Evolutionary conservation across 2,329 filamentous ascomycete genomes (phyloP).

Genomic region (Calonectria fujianensis): DNA sequence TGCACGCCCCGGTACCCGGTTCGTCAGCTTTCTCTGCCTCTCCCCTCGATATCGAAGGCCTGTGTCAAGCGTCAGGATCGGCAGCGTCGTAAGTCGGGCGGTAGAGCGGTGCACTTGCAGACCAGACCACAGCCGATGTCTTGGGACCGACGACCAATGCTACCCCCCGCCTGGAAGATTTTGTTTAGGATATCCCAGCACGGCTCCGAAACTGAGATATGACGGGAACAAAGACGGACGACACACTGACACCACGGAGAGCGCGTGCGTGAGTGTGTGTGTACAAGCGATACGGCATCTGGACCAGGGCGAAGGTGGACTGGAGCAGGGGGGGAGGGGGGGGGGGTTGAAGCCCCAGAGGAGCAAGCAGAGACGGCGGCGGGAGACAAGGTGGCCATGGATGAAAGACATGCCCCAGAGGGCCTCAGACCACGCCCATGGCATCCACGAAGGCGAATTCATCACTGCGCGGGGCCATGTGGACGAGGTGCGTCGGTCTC

Average conservation of each 20-base stretch:
- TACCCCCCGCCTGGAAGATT: constrained; percentile 19
- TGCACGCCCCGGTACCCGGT: constrained; percentile 29
- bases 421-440: constrained; percentile 9
- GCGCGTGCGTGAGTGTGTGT: constrained; percentile 14
- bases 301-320: constrained; percentile 9
- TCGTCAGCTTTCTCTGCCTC: constrained; percentile 12
- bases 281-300: constrained; percentile 17
- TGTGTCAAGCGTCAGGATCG: constrained; percentile 45
- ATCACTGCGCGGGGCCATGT: constrained; percentile 5
- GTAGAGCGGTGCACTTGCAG: constrained; percentile 32
- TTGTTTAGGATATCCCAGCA: constrained; percentile 28
- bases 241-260: constrained; percentile 24
- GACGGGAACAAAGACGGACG: constrained; percentile 28
- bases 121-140: constrained; percentile 44
- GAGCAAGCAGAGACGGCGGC: neutral
- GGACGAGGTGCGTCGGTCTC: constrained; percentile 30
- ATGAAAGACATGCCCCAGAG: constrained; percentile 20
- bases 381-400: constrained; percentile 7
- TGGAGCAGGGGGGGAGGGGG: constrained; percentile 9
- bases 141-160: constrained; percentile 25
- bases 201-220: constrained; percentile 37
- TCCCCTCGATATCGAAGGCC: constrained; percentile 39
- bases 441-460: neutral
- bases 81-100: constrained; percentile 37
- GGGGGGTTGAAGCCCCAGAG: neutral